These are phyloP conservation scores for Phaeotremella fagi DNA, from an alignment of 768 basidiomycete genomes.

Conservation along the genomic window DNA sequence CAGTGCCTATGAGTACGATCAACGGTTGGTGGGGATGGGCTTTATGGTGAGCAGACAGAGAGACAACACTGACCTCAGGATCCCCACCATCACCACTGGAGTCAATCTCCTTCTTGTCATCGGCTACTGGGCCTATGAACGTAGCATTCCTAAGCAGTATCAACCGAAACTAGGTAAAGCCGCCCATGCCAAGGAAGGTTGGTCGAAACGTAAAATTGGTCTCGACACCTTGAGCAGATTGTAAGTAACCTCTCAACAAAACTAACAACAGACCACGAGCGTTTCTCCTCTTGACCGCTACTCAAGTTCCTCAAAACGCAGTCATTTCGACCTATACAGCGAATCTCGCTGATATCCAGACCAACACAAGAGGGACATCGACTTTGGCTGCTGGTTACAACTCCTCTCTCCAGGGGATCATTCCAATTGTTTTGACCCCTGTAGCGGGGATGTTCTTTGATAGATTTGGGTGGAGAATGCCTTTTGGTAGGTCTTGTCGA, in stretches of 20 bases:
- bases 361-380: constrained; percentile 35
- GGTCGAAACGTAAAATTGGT: constrained; percentile 13
- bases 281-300: neutral
- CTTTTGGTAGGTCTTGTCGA: constrained; percentile 21
- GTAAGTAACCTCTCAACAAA: constrained; percentile 13
- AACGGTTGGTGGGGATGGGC: constrained; percentile 46
- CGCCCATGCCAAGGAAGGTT: constrained; percentile 17
- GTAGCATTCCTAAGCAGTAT: constrained; percentile 29
- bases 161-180: constrained; percentile 27
- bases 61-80: constrained; percentile 10
- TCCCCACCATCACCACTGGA: constrained; percentile 37
- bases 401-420: constrained; percentile 35
- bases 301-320: constrained; percentile 26
- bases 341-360: constrained; percentile 46
- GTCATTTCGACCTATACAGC: constrained; percentile 37
- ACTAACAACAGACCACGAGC: constrained; percentile 14
- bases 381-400: constrained; percentile 47
- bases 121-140: constrained; percentile 38
- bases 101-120: constrained; percentile 30
- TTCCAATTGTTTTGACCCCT: constrained; percentile 46
- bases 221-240: constrained; percentile 15
- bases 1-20: constrained; percentile 41
- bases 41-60: constrained; percentile 30
- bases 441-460: constrained; percentile 43
- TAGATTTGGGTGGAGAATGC: constrained; percentile 38